phyloP scores from a whole-genome alignment of 2,329 filamentous ascomycete species.

The Cercospora berteroae region DNA sequence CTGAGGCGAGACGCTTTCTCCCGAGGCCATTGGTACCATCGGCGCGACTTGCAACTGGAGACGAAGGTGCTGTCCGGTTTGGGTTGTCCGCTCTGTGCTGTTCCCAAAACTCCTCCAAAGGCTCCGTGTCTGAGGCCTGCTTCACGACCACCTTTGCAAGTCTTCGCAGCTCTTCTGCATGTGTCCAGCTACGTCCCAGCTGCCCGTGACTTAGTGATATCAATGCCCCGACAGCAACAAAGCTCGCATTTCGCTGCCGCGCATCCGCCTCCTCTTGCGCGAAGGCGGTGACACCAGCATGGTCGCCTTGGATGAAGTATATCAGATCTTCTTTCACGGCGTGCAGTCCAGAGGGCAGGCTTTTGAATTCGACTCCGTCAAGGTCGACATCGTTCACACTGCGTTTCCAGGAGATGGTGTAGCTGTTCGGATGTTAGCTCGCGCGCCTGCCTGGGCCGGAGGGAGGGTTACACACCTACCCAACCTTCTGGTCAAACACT shows the following conservation, averaged over 20 bases:
- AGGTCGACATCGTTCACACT: slow-evolving; percentile 64
- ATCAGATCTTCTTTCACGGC: slow-evolving; percentile 80
- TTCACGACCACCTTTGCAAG: slow-evolving; percentile 68
- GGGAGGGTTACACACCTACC: slow-evolving; percentile 27
- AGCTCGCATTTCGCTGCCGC: slow-evolving; percentile 79
- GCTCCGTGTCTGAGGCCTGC: slow-evolving; percentile 60
- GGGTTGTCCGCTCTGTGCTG: slow-evolving; percentile 47
- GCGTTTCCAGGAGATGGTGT: slow-evolving; percentile 85
- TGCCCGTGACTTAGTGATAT: slow-evolving; percentile 85
- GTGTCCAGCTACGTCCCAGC: slow-evolving; percentile 83
- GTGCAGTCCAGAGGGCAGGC: slow-evolving; percentile 87
- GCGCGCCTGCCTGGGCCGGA: background rate
- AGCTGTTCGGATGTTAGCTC: slow-evolving; percentile 44
- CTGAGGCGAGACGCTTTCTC: slow-evolving; percentile 36
- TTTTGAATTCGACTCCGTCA: slow-evolving; percentile 91
- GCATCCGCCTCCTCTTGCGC: slow-evolving; percentile 78
- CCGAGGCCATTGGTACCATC: slow-evolving; percentile 32
- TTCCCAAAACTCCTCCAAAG: slow-evolving; percentile 80
- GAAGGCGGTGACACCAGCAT: slow-evolving; percentile 89
- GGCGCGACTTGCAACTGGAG: background rate
- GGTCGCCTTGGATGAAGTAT: slow-evolving; percentile 82
- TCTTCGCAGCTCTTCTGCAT: slow-evolving; percentile 71
- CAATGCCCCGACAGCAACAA: slow-evolving; percentile 86
- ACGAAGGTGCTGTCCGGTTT: background rate
- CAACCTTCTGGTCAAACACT: slow-evolving; percentile 41